Base-by-base conservation (phyloP, 192 early-diverging fungal species). In the Phycomyces blakesleeanus region DNA sequence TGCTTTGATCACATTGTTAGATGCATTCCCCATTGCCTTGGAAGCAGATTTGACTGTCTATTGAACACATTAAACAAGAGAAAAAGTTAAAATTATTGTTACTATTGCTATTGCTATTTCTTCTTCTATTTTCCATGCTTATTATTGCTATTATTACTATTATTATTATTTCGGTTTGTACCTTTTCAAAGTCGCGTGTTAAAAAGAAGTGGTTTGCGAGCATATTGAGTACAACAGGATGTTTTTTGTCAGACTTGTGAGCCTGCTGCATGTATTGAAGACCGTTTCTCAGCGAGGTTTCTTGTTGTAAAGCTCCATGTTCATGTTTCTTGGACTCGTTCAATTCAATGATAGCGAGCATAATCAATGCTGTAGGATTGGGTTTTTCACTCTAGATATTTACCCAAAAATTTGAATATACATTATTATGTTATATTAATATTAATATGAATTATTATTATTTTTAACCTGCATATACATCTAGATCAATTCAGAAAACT, bases 341-440 rank as follows among this genome's bases (percentile, higher is more conserved):
- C 66, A 92, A 85, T 49, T 95, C 87, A 29, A 96, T 65, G 20
- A 87, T 87, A 6, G 89, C 84, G 24, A 96, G 78, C 51, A 93
- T 74, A 14, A 88, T 78, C 14, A 85, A 78, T 7, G 91, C 92
- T 21, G 89, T 82, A 0, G 81, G 74, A 29, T 92, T 90, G 7
- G 75, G 59, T 16, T 41, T 52, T 21, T 61, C 40, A 15, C 55
- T 54, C 67, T 69, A 40, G 6, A 20, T 27, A 49, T 34, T n/a
- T 21, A 6, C 44, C 0, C 4, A 58, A 52, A 47, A 55, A 12
- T 55, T 7, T 47, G 4, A 56, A 57, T 56, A 14, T 3, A 56
- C n/a, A n/a, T n/a, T n/a, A n/a, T n/a, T n/a, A n/a, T n/a, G n/a
- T n/a, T n/a, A n/a, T n/a, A n/a, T n/a, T n/a, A n/a, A n/a, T n/a